Percentiles rank a stretch among this genome's conserved stretches.
phyloP scores from a whole-genome alignment of 805 yeast species.

The Starmerella geochares region DNA sequence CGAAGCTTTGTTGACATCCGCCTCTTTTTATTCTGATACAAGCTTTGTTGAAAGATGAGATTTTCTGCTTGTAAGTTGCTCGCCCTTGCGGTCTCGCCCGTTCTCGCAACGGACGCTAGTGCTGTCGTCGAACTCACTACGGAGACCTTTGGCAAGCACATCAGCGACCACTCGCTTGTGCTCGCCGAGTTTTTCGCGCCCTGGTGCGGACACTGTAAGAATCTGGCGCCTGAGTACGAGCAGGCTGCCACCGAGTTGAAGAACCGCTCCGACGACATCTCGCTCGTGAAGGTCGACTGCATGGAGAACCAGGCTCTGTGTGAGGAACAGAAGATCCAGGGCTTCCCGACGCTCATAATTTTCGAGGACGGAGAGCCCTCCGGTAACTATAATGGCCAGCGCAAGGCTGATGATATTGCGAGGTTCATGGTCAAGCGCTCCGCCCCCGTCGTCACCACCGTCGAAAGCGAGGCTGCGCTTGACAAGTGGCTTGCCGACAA shows the following conservation, averaged over 20 bases:
- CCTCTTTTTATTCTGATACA: not conserved
- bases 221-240: conserved; percentile 33
- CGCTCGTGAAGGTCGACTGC: conserved; percentile 77
- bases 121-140: conserved; percentile 74
- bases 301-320: conserved; percentile 71
- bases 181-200: conserved; percentile 89
- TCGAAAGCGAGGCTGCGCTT: conserved; percentile 42
- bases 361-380: conserved; percentile 44
- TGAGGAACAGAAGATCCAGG: conserved; percentile 50
- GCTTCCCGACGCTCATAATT: conserved; percentile 75
- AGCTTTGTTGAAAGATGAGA: conserved; percentile 32
- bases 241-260: conserved; percentile 26
- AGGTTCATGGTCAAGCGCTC: conserved; percentile 72
- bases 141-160: conserved; percentile 53
- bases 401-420: conserved; percentile 69
- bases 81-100: conserved; percentile 34
- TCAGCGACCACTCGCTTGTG: conserved; percentile 64
- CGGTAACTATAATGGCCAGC: conserved; percentile 71
- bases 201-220: conserved; percentile 90
- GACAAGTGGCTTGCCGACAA: conserved; percentile 37
- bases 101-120: conserved; percentile 58
- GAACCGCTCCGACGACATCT: conserved; percentile 19
- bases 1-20: not conserved
- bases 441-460: conserved; percentile 58
- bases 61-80: conserved; percentile 32